Conservation (phyloP, 345 rosid genomes). For the Hevea brasiliensis region DNA sequence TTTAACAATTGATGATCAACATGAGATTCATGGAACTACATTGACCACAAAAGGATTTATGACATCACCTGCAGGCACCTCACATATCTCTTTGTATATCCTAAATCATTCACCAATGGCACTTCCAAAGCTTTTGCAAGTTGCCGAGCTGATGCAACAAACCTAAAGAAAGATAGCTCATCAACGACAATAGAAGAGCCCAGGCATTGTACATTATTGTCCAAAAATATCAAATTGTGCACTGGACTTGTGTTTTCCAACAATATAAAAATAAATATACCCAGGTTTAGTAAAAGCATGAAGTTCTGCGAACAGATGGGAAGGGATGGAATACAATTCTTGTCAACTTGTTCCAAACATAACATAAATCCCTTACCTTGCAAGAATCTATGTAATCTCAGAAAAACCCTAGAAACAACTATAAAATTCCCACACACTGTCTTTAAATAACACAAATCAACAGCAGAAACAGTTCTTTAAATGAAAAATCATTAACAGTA, state of each 20-base stretch:
- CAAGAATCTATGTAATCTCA: neutral
- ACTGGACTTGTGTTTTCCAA: neutral
- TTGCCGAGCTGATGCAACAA: slow-evolving; percentile 96
- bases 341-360: neutral
- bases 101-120: slow-evolving; percentile 96
- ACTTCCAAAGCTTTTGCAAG: slow-evolving; percentile 96
- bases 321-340: neutral
- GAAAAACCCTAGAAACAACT: no score
- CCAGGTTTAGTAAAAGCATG: neutral
- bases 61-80: slow-evolving; percentile 90
- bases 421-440: no score
- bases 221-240: neutral
- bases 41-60: neutral
- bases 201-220: neutral
- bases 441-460: neutral
- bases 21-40: neutral
- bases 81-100: slow-evolving; percentile 96
- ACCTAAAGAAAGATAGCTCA: slow-evolving; percentile 47
- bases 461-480: neutral
- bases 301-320: neutral
- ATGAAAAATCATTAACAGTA: neutral
- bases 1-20: neutral
- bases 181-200: neutral
- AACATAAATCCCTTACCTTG: neutral
- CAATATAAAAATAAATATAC: neutral